These are phyloP conservation scores for Boletus subcaerulescens DNA, from an alignment of 768 basidiomycete genomes.

Conservation along the genomic window DNA sequence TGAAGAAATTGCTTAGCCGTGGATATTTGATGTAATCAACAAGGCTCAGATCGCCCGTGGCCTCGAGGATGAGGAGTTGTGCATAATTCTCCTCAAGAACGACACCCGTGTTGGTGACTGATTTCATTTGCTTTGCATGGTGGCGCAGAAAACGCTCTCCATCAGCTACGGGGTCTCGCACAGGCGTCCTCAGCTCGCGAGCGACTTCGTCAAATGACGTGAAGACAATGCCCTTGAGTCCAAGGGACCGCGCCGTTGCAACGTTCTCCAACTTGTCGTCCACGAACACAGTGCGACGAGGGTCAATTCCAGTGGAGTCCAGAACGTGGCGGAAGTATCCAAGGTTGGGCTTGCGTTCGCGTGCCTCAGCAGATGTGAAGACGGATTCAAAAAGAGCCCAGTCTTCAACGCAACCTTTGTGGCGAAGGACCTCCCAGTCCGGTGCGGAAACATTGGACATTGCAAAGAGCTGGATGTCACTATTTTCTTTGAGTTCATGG, in stretches of 20 bases:
- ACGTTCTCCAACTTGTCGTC: constrained; percentile 24
- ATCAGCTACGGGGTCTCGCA: constrained; percentile 15
- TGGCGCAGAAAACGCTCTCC: constrained; percentile 12
- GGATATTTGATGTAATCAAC: constrained; percentile 19
- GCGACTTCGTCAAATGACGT: constrained; percentile 15
- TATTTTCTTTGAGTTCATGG: constrained; percentile 9
- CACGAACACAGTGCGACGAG: constrained; percentile 21
- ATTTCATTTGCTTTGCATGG: constrained; percentile 17
- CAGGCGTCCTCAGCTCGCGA: constrained; percentile 11
- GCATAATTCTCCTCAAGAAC: constrained; percentile 19
- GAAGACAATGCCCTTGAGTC: constrained; percentile 20
- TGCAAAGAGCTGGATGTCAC: constrained; percentile 14
- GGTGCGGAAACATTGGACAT: constrained; percentile 24
- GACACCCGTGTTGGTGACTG: constrained; percentile 10
- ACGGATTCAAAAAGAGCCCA: constrained; percentile 20
- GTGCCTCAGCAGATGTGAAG: constrained; percentile 18
- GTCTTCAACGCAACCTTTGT: constrained; percentile 10
- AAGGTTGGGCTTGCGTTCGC: constrained; percentile 20
- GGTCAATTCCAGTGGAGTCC: constrained; percentile 14
- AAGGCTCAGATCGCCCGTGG: constrained; percentile 14
- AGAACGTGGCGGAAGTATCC: constrained; percentile 18
- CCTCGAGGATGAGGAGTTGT: constrained; percentile 23
- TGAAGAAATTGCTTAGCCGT: constrained; percentile 20
- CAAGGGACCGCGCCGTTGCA: constrained; percentile 17
- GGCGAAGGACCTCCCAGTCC: constrained; percentile 19